A percentile compares a stretch with the other conserved stretches of the same genome.
These are phyloP conservation scores for Datura wrightii DNA, from an alignment of 257 asterid species.

Conservation along the genomic window DNA sequence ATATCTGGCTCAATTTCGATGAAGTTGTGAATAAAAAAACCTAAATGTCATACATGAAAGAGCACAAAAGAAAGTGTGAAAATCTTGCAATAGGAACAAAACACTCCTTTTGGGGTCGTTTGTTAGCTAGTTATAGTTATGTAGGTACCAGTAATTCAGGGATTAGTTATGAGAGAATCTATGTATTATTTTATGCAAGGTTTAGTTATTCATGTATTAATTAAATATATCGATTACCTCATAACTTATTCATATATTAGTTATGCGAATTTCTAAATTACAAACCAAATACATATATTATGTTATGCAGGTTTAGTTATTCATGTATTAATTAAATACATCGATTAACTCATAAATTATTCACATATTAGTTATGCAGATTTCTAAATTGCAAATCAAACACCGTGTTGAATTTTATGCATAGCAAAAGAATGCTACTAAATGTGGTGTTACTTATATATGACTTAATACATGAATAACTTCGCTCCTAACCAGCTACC, in stretches of 20 bases:
- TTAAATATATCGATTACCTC: no score
- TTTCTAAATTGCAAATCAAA: background rate
- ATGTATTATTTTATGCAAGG: no score
- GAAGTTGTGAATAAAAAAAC: conserved; percentile 2
- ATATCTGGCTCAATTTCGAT: background rate
- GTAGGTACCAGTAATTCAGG: background rate
- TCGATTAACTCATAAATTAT: background rate
- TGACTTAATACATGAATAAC: background rate
- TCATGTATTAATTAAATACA: background rate
- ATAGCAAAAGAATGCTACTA: no score
- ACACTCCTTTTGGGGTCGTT: background rate
- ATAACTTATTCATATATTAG: no score
- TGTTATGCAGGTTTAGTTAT: background rate
- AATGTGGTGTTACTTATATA: background rate
- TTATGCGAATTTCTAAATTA: no score
- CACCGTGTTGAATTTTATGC: no score
- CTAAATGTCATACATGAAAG: conserved; percentile 11
- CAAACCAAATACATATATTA: no score
- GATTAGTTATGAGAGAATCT: background rate
- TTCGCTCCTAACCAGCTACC: background rate
- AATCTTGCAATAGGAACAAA: background rate
- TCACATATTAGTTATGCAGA: background rate
- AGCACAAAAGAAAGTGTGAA: background rate
- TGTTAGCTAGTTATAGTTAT: background rate
- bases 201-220: no score